A percentile compares a stretch with the other conserved stretches of the same genome.
Conservation (phyloP, 306 rosid genomes). For the Malus domestica region DNA sequence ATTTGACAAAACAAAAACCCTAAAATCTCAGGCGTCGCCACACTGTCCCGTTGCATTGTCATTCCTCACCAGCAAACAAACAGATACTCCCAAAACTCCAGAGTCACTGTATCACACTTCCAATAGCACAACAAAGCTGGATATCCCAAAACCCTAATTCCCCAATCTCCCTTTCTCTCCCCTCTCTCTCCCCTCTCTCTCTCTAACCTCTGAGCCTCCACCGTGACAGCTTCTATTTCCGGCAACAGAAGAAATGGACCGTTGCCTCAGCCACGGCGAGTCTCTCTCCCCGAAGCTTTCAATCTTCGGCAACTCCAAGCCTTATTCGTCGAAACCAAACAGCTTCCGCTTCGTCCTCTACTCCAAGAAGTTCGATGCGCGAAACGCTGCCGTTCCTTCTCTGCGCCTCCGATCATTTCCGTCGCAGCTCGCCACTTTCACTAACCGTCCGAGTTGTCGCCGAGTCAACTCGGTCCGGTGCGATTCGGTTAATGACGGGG, state of each 20-base stretch:
- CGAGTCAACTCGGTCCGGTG: constrained; percentile 15
- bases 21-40: neutral
- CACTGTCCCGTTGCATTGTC: neutral
- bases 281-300: constrained; percentile 13
- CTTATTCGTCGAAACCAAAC: constrained; percentile 11
- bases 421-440: neutral
- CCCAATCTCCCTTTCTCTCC: neutral
- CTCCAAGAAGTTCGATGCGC: constrained; percentile 5
- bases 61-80: neutral
- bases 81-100: neutral
- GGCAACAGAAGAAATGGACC: constrained; percentile 8
- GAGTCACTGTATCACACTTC: neutral
- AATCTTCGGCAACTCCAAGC: constrained; percentile 6
- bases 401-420: constrained; percentile 26
- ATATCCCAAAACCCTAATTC: neutral
- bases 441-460: neutral
- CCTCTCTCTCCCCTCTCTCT: neutral
- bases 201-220: neutral
- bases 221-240: neutral
- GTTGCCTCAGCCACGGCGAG: constrained; percentile 29
- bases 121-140: neutral
- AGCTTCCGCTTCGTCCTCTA: neutral
- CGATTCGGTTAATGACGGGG: neutral
- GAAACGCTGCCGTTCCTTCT: neutral
- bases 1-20: neutral